Conservation (phyloP, 2,329 filamentous ascomycete species). For the Diaporthe batatas region DNA sequence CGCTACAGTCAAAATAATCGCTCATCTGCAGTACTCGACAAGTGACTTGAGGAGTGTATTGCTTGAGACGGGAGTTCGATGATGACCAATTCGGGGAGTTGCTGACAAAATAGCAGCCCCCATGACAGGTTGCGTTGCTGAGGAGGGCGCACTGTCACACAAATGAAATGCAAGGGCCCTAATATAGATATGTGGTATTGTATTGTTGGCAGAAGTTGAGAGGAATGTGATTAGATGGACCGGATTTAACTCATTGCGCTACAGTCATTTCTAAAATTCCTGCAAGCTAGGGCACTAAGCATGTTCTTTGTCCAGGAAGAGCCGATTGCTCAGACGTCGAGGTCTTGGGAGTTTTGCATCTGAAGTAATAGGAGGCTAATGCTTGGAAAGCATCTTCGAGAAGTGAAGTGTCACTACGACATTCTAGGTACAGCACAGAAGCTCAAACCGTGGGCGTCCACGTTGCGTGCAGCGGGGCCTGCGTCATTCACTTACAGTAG, state of each 20-base stretch:
- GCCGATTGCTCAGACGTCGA: not conserved
- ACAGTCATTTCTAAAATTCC: too few species aligned
- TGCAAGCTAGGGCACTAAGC: too few species aligned
- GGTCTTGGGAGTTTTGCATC: not conserved
- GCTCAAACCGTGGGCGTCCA: not conserved
- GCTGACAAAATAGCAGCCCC: not conserved
- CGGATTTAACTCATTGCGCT: not conserved
- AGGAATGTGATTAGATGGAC: not conserved
- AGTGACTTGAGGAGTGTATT: not conserved
- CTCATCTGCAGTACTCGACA: not conserved
- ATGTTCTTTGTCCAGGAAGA: not conserved
- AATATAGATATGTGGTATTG: not conserved
- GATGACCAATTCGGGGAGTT: not conserved
- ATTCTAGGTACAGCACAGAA: not conserved
- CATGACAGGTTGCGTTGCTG: not conserved
- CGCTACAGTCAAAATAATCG: too few species aligned
- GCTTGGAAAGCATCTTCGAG: too few species aligned
- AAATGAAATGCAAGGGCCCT: not conserved
- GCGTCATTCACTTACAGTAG: not conserved
- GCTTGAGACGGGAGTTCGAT: not conserved
- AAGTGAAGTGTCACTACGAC: not conserved
- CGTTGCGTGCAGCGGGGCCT: not conserved
- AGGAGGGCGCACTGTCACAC: not conserved
- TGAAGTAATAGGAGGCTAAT: not conserved
- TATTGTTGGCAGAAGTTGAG: not conserved